Evolutionary conservation across 805 yeast genomes (phyloP), one percentile per base, ranked within the genome.

Genomic region (Cyberlindnera mississippiensis): DNA sequence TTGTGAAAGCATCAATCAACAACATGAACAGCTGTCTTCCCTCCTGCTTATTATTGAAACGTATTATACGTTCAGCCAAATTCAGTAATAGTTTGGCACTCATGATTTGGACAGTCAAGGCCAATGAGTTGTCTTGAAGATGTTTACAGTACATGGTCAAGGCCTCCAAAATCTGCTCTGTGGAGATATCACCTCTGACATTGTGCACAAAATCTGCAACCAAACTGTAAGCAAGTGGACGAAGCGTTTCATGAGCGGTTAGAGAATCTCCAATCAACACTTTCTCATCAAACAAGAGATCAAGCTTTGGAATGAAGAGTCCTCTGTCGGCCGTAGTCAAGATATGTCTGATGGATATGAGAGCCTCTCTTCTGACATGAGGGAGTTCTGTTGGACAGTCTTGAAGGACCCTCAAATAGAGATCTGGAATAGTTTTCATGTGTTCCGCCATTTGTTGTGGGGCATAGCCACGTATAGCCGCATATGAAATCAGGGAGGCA

Each of bases 161-260:
- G 0, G 96, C 86, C 44, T 83, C 80, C 82, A 95, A 82, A 10
- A 93, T 83, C 58, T 88, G 96, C 30, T 77, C 79, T 2, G 90
- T 77, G 1, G 85, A 81, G 40, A 93, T 67, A 51, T 90, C 95
- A 37, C 81, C 76, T 51, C 97, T 78, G 3, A 91, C 91, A 56
- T 87, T 88, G 57, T 93, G 98, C 40, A 93, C 84, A 53, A 95
- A 82, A 58, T 93, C 99, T 0, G 99, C 98, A 37, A 93, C 91
- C 12, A 95, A 87, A 28, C 95, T 85, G 61, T 90, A 93, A 0
- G 98, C 98, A 56, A 93, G 67, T 0, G 98, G 97, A 51, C 96
- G 73, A 40, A 93, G 71, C 0, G 95, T 86, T 60, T 90, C 97
- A 56, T 80, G 81, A 2, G 95, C 82, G 0, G 99, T 93, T 39